A percentile compares a stretch with the other conserved stretches of the same genome.
These are phyloP conservation scores for Aspergillus sclerotioniger DNA, from an alignment of 495 filamentous ascomycete genomes.

Conservation along the genomic window DNA sequence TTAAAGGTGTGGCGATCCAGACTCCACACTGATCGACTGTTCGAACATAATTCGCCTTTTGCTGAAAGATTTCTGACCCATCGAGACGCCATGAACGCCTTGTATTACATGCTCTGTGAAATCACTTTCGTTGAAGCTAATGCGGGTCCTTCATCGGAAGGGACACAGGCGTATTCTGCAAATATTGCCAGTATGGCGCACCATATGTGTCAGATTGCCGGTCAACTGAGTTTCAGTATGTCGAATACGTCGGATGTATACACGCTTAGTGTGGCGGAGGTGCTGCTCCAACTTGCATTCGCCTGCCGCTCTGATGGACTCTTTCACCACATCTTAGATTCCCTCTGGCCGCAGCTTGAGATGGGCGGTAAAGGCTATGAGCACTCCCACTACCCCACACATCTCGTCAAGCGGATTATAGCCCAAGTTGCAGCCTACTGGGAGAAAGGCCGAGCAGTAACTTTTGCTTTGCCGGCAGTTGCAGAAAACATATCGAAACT, in stretches of 20 bases:
- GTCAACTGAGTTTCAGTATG: slow-evolving; percentile 1
- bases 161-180: neutral
- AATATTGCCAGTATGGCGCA: slow-evolving; percentile 2
- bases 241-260: slow-evolving; percentile 15
- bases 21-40: slow-evolving; percentile 1
- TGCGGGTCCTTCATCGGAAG: neutral
- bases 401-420: slow-evolving; percentile 18
- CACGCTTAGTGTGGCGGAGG: slow-evolving; percentile 18
- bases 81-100: slow-evolving; percentile 20
- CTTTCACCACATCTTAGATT: slow-evolving; percentile 13
- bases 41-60: neutral
- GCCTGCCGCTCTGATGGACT: slow-evolving; percentile 1
- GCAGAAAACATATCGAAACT: slow-evolving; percentile 16
- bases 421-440: slow-evolving; percentile 10
- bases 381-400: slow-evolving; percentile 21
- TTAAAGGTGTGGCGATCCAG: slow-evolving; percentile 16
- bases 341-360: slow-evolving; percentile 16
- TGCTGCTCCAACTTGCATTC: slow-evolving; percentile 15
- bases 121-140: slow-evolving; percentile 10
- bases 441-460: slow-evolving; percentile 5
- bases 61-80: neutral
- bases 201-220: slow-evolving; percentile 2
- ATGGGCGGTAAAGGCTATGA: slow-evolving; percentile 13
- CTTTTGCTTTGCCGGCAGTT: slow-evolving; percentile 11
- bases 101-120: slow-evolving; percentile 17